Base-by-base conservation (phyloP, 371 early-diverging fungal genomes). In the Umbelopsis sp. region DNA sequence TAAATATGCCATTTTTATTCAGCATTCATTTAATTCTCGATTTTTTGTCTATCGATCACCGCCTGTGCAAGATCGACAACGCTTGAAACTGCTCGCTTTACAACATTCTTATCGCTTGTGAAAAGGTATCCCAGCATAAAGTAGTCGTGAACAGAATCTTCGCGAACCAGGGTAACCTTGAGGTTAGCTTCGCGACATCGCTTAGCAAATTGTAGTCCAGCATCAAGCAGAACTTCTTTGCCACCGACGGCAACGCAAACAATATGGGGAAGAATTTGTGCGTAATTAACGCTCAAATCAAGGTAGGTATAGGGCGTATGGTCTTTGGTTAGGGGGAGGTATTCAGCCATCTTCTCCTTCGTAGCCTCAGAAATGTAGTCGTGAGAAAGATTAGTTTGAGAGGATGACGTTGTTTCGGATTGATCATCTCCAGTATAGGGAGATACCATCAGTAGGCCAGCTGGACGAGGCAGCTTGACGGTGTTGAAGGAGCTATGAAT, bases 141-240 rank as follows among this genome's bases (percentile, higher is more conserved):
- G 75, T 76, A 79, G 14, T 80, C 67, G 73, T 82, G 82, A 41
- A 72, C 29, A 38, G 74, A 72, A 3, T 75, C 65, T n/a, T 76
- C 72, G 32, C 78, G 82, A 0, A 73, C 65, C 38, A 82, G 66
- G 3, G 72, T 70, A 8, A 78, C 80, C 37, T 70, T 63, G n/a
- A 75, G 63, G 48, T 80, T 80, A 1, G 72, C 70, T 12, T 68
- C 50, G 50, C 76, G 69, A 18, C 78, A 80, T 45, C 74, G 68
- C 18, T 76, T 71, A 29, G 78, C 80, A 45, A 82, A 67, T 10
- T 69, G 44, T 10, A 80, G 76, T 11, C 78, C 82, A 65, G 78
- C 80, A 57, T 82, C 82, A 35, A 80, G 64, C 48, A 82, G 48
- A 16, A 82, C 82, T 52, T 82, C 80, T 25, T 75, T 71, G 35